phyloP scores from a whole-genome alignment of 768 basidiomycete species.

The Royoungia palumana region DNA sequence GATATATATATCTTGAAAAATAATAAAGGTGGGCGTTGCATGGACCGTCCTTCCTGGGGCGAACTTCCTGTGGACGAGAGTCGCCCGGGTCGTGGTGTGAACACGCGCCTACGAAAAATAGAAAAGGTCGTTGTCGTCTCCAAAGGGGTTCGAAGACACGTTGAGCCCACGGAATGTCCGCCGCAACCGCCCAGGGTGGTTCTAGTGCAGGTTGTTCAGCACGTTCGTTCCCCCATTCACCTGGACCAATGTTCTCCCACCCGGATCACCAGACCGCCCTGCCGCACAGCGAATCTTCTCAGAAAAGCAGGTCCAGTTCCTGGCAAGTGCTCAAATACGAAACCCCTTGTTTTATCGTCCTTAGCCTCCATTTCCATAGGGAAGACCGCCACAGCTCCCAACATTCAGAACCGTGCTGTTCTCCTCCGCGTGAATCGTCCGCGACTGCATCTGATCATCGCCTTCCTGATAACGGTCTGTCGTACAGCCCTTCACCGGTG shows the following conservation, averaged over 20 bases:
- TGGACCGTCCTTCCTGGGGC: neutral
- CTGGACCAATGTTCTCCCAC: constrained; percentile 26
- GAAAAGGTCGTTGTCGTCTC: constrained; percentile 3
- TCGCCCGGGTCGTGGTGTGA: neutral
- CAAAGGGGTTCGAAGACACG: constrained; percentile 3
- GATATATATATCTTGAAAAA: constrained; percentile 15
- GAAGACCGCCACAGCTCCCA: constrained; percentile 27
- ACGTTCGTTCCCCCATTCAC: constrained; percentile 22
- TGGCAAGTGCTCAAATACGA: constrained; percentile 27
- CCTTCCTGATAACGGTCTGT: constrained; percentile 31
- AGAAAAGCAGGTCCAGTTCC: constrained; percentile 23
- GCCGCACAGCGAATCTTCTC: constrained; percentile 25
- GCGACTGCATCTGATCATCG: constrained; percentile 31
- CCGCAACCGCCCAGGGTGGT: constrained; percentile 3
- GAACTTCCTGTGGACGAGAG: neutral
- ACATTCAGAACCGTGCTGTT: constrained; percentile 17
- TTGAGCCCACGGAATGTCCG: constrained; percentile 14
- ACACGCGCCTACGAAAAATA: constrained; percentile 1
- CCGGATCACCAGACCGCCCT: constrained; percentile 30
- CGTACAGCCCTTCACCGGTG: constrained; percentile 20
- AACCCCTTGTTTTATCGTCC: constrained; percentile 17
- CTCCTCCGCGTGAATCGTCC: constrained; percentile 23
- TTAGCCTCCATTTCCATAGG: constrained; percentile 21
- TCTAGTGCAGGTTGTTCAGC: constrained; percentile 6
- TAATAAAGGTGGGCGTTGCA: constrained; percentile 11